Evolutionary conservation across 75 land plant species (phyloP).

Genomic region (Larix kaempferi): DNA sequence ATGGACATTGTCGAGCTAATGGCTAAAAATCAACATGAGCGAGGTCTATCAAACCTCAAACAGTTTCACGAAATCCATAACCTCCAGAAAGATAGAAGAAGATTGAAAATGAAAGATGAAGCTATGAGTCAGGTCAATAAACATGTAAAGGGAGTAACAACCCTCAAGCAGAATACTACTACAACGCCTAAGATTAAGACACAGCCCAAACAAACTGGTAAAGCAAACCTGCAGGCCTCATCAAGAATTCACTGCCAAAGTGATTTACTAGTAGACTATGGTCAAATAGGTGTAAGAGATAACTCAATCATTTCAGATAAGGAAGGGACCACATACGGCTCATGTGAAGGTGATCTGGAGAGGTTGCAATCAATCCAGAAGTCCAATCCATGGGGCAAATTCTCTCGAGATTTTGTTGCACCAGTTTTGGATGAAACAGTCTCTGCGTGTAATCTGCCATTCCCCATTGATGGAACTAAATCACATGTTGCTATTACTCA

Average conservation of each 20-base stretch:
- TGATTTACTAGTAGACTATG: neutral
- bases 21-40: constrained; percentile 11
- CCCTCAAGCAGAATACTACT: neutral
- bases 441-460: neutral
- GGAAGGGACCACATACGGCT: neutral
- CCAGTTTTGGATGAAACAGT: neutral
- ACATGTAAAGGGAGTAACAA: too few relatives aligned
- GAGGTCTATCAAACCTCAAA: neutral
- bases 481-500: neutral
- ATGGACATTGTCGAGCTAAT: constrained; percentile 7
- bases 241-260: neutral
- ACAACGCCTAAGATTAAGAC: neutral
- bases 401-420: neutral
- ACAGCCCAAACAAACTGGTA: neutral
- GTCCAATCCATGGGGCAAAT: constrained; percentile 4
- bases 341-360: neutral
- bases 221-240: neutral
- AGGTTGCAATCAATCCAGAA: neutral
- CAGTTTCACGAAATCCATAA: neutral
- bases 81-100: neutral
- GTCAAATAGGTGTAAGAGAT: neutral
- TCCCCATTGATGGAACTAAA: neutral
- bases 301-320: constrained; percentile 3
- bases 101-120: neutral
- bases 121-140: neutral